Conservation (phyloP, 495 filamentous ascomycete species). For the Lasiosphaeria miniovina region DNA sequence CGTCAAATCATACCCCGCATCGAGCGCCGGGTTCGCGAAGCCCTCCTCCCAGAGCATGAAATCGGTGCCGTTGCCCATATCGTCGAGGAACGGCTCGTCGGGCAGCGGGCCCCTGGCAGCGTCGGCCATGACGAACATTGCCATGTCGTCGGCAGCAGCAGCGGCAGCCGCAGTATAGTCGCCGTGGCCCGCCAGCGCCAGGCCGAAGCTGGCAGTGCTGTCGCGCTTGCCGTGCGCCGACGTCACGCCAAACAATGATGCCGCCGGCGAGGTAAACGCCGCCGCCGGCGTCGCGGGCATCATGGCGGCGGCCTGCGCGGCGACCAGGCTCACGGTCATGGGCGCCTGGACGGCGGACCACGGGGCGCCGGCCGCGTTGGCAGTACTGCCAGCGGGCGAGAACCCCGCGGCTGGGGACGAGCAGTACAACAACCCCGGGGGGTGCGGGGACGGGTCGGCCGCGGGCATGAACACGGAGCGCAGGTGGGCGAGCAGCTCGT, state of each 20-base stretch:
- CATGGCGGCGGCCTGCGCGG: slow-evolving; percentile 2
- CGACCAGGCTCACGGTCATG: slow-evolving; percentile 5
- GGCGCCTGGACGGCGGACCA: slow-evolving; percentile 6
- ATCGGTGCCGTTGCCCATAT: slow-evolving; percentile 13
- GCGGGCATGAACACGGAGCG: slow-evolving; percentile 16
- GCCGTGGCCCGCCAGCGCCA: background rate
- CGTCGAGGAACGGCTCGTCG: slow-evolving; percentile 14
- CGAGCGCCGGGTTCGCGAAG: slow-evolving; percentile 15
- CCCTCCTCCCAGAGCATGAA: slow-evolving; percentile 22
- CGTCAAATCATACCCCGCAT: slow-evolving; percentile 17
- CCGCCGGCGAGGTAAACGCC: background rate
- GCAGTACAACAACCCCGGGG: background rate
- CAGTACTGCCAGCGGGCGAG: background rate
- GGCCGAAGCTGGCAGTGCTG: background rate
- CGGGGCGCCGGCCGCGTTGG: no score
- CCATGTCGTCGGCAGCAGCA: background rate
- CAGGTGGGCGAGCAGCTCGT: slow-evolving; percentile 35
- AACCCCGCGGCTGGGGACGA: background rate
- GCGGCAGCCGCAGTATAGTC: background rate
- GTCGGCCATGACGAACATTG: slow-evolving; percentile 11
- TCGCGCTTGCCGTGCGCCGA: background rate
- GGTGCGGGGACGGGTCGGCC: background rate
- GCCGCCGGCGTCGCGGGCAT: background rate
- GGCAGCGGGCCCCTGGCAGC: background rate
- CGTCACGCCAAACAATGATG: background rate